These are phyloP conservation scores for Microascus cirrosus DNA, from an alignment of 2,329 filamentous ascomycete genomes.

Conservation along the genomic window DNA sequence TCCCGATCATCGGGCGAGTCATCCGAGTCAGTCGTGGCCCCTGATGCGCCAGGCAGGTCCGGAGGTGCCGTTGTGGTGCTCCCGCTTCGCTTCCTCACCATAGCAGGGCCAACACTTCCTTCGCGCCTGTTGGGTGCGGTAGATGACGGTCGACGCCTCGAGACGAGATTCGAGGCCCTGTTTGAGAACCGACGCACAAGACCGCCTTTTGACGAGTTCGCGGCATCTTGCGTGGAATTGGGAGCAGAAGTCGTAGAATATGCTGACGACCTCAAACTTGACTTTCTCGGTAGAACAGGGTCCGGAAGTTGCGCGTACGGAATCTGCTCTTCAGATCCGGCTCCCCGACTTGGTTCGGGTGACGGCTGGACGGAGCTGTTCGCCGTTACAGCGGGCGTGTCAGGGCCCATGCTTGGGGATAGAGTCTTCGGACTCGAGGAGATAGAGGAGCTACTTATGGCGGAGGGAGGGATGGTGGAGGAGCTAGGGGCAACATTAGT, in stretches of 20 bases:
- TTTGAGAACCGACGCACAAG: slow-evolving; percentile 81
- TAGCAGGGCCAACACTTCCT: slow-evolving; percentile 78
- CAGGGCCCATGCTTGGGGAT: slow-evolving; percentile 47
- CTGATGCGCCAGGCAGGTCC: slow-evolving; percentile 24
- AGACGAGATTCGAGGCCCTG: slow-evolving; percentile 58
- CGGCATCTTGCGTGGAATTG: slow-evolving; percentile 24
- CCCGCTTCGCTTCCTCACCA: slow-evolving; percentile 78
- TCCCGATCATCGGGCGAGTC: slow-evolving; percentile 43
- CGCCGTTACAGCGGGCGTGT: slow-evolving; percentile 38
- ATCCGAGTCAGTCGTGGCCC: slow-evolving; percentile 40
- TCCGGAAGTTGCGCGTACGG: slow-evolving; percentile 61
- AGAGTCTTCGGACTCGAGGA: slow-evolving; percentile 42
- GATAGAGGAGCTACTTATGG: slow-evolving; percentile 44
- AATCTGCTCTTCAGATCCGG: slow-evolving; percentile 39
- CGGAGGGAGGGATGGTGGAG: slow-evolving; percentile 32
- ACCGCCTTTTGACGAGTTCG: slow-evolving; percentile 8
- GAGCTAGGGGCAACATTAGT: slow-evolving; percentile 26
- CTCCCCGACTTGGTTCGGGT: slow-evolving; percentile 48
- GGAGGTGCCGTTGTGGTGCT: slow-evolving; percentile 64
- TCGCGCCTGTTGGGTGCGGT: slow-evolving; percentile 69
- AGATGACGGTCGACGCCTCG: slow-evolving; percentile 67
- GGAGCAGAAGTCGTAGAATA: slow-evolving; percentile 6
- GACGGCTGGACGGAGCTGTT: slow-evolving; percentile 57
- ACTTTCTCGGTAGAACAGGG: slow-evolving; percentile 49
- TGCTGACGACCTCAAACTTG: slow-evolving; percentile 19